These are phyloP conservation scores for Trametes polyzona DNA, from an alignment of 1,284 basidiomycete genomes.

Conservation along the genomic window DNA sequence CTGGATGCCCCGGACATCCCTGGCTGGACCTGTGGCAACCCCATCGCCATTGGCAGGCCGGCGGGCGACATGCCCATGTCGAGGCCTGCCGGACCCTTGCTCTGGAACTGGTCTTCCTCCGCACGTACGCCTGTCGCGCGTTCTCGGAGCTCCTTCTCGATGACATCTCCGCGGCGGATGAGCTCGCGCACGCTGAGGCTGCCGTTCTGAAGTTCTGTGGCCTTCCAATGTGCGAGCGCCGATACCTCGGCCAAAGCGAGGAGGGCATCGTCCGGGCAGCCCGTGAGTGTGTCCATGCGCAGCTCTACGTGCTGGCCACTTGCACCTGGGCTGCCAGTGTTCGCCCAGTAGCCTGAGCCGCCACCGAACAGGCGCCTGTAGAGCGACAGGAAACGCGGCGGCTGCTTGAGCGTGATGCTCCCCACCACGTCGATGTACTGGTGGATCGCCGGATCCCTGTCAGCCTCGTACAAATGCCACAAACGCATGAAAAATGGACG, in stretches of 20 bases:
- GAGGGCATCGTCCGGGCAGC: constrained; percentile 76
- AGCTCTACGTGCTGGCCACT: constrained; percentile 39
- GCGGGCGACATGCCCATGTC: constrained; percentile 20
- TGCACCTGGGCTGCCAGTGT: constrained; percentile 38
- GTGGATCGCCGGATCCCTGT: neutral
- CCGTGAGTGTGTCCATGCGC: constrained; percentile 68
- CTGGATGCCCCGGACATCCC: constrained; percentile 45
- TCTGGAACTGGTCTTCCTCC: constrained; percentile 24
- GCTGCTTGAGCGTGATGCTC: constrained; percentile 59
- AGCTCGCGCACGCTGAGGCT: constrained; percentile 73
- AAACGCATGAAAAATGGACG: constrained; percentile 34
- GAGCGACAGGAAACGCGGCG: constrained; percentile 67
- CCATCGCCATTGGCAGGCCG: constrained; percentile 22
- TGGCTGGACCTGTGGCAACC: constrained; percentile 25
- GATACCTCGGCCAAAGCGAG: constrained; percentile 76
- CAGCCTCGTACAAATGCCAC: constrained; percentile 2
- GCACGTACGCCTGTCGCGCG: constrained; percentile 26
- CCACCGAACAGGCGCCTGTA: constrained; percentile 62
- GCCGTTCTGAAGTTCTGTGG: constrained; percentile 57
- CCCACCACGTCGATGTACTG: constrained; percentile 81
- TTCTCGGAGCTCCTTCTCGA: constrained; percentile 62
- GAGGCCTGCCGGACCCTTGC: constrained; percentile 10
- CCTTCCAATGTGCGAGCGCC: constrained; percentile 78
- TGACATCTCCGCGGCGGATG: constrained; percentile 63
- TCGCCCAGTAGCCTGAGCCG: constrained; percentile 39